Evolutionary conservation across 352 stramenopile genomes (phyloP), one percentile per base, ranked within the genome.

Genomic region (Pseudoperonospora humuli): DNA sequence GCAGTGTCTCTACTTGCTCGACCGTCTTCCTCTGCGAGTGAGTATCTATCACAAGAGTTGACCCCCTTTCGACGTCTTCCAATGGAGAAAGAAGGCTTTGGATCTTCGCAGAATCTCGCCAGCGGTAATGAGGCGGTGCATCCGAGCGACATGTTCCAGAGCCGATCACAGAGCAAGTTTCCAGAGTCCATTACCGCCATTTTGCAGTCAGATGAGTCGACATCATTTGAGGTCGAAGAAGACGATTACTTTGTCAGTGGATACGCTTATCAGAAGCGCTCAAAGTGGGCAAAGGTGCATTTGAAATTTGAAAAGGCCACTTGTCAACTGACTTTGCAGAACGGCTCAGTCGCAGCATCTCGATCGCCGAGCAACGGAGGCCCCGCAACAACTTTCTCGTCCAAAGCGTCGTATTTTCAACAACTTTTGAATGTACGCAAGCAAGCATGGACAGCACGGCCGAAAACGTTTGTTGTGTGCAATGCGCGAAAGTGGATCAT

Each of bases 401-500:
- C 44, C 2, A 64, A 50, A 13, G 44, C 59, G 0, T 60, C 65
- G 0, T 62, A 65, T 20, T 35, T 84, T 9, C 85, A 88, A 36
- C 71, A 86, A 37, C 72, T 86, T 18, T 62, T 81, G 27, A 68
- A 71, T 45, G 51, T 69, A 13, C 69, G 74, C 29, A 83, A 70
- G 18, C 68, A 77, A 39, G 63, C 67, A 9, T 85, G 75, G 73
- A 74, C 55, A 6, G 61, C 55, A 20, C 61, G 75, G 4, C 67
- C 69, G 3, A 78, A 76, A 39, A 83, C 69, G 35, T 53, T 84
- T 18, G 74, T 90, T 0, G 78, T 86, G 9, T 88, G 71, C 47
- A 85, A 84, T 13, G 71, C 72, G 2, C 57, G 73, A 11, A 75
- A 84, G 42, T 90, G 75, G 75, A 90, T 90, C 28, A 71, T 70